Evolutionary conservation across 352 stramenopile genomes (phyloP).

Genomic region (Elongisporangium anandrum): DNA sequence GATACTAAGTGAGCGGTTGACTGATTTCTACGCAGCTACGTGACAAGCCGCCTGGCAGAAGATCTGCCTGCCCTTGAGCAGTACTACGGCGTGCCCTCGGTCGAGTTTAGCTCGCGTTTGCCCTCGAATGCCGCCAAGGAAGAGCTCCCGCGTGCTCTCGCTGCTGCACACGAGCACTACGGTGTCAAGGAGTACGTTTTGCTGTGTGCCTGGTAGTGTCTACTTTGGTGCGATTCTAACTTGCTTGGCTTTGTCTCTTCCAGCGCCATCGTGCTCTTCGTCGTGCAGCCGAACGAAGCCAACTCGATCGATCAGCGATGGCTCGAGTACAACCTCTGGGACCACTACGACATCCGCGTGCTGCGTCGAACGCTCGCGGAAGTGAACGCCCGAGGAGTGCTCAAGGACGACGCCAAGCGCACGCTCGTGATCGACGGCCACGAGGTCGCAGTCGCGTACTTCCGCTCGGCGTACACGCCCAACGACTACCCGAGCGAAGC

Average conservation of each 20-base stretch:
- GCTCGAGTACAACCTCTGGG: slow-evolving; percentile 91
- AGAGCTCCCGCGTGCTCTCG: slow-evolving; percentile 64
- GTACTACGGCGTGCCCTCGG: slow-evolving; percentile 39
- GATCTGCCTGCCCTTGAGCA: slow-evolving; percentile 47
- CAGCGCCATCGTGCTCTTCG: slow-evolving; percentile 85
- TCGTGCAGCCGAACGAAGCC: slow-evolving; percentile 85
- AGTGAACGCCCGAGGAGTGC: slow-evolving; percentile 30
- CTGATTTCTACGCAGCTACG: slow-evolving; percentile 46
- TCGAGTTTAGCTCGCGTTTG: slow-evolving; percentile 39
- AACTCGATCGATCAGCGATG: slow-evolving; percentile 92
- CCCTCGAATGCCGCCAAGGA: slow-evolving; percentile 64
- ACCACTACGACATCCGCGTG: slow-evolving; percentile 73
- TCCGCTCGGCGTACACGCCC: slow-evolving; percentile 94
- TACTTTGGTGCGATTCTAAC: slow-evolving; percentile 4
- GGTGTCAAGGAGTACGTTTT: slow-evolving; percentile 55
- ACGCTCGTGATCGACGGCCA: slow-evolving; percentile 50
- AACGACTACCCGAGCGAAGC: slow-evolving; percentile 91
- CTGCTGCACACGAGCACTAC: slow-evolving; percentile 65
- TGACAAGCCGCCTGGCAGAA: slow-evolving; percentile 40
- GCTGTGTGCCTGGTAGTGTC: background rate
- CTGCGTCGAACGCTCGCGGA: slow-evolving; percentile 75
- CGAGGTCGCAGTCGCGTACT: slow-evolving; percentile 95
- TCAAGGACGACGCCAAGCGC: slow-evolving; percentile 35
- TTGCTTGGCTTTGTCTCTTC: background rate
- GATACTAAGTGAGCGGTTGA: no score